These are phyloP conservation scores for Rosa hybrid DNA, from an alignment of 331 rosid species.

Conservation along the genomic window DNA sequence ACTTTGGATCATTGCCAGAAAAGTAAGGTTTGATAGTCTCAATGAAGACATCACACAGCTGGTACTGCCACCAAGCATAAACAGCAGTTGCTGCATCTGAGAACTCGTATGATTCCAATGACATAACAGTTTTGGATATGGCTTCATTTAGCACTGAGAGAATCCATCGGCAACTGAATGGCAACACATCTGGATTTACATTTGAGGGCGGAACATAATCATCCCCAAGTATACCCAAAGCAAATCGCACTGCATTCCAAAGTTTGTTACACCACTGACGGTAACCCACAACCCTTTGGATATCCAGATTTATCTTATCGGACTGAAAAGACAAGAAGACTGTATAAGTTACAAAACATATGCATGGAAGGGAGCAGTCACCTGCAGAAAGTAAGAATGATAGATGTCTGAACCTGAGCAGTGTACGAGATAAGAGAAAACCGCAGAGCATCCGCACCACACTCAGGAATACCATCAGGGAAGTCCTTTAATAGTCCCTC, in stretches of 20 bases:
- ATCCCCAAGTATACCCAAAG: conserved; percentile 86
- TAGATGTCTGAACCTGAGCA: conserved; percentile 60
- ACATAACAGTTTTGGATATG: conserved; percentile 47
- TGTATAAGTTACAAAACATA: background rate
- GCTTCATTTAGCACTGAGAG: conserved; percentile 72
- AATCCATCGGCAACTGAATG: conserved; percentile 92
- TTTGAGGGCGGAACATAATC: conserved; percentile 57
- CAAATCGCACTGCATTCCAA: conserved; percentile 92
- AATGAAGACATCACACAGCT: conserved; percentile 89
- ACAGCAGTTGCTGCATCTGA: conserved; percentile 76
- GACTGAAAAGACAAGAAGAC: conserved; percentile 51
- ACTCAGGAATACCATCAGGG: conserved; percentile 82
- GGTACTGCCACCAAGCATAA: conserved; percentile 92
- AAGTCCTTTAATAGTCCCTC: conserved; percentile 90
- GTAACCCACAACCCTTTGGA: conserved; percentile 89
- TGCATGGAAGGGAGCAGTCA: conserved; percentile 4
- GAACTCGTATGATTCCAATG: conserved; percentile 66
- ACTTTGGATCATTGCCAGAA: conserved; percentile 54
- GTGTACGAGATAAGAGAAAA: conserved; percentile 88
- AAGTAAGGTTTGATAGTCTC: conserved; percentile 89
- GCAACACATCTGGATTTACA: conserved; percentile 56
- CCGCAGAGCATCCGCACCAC: conserved; percentile 94
- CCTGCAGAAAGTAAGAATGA: conserved; percentile 2
- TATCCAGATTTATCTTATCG: conserved; percentile 85
- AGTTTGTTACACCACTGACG: conserved; percentile 94